A percentile compares a stretch with the other conserved stretches of the same genome.
These are phyloP conservation scores for Cladosporium sp. DNA, from an alignment of 2,329 filamentous ascomycete genomes.

Conservation along the genomic window DNA sequence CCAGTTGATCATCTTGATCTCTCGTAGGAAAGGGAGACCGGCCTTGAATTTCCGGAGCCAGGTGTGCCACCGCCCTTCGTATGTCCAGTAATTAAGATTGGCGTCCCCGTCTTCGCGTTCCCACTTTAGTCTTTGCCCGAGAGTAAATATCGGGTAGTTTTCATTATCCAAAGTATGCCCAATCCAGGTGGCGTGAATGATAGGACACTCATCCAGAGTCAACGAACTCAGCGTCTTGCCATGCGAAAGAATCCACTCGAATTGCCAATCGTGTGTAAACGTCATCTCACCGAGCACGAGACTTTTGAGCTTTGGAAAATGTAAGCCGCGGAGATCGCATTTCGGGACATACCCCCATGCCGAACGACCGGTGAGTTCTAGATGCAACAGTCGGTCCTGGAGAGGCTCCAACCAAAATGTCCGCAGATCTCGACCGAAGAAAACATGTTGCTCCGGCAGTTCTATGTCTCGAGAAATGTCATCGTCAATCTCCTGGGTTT, in stretches of 20 bases:
- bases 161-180: not conserved
- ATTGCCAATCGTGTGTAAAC: conserved; percentile 44
- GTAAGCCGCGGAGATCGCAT: conserved; percentile 31
- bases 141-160: not conserved
- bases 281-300: conserved; percentile 40
- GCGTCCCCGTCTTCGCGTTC: not conserved
- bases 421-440: conserved; percentile 21
- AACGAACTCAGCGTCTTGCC: conserved; percentile 37
- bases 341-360: conserved; percentile 42
- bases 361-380: no score
- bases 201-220: conserved; percentile 41
- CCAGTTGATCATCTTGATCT: no score
- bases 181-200: not conserved
- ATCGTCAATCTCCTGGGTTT: not conserved
- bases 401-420: conserved; percentile 24
- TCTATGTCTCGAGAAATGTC: conserved; percentile 14
- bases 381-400: conserved; percentile 15
- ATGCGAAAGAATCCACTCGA: conserved; percentile 44
- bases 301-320: conserved; percentile 39
- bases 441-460: conserved; percentile 15
- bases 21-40: conserved; percentile 6
- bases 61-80: conserved; percentile 14
- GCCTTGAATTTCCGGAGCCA: conserved; percentile 7
- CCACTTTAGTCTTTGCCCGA: not conserved
- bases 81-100: not conserved